These are phyloP conservation scores for Dioscorea alata DNA, from an alignment of 106 monocot species.

Conservation along the genomic window DNA sequence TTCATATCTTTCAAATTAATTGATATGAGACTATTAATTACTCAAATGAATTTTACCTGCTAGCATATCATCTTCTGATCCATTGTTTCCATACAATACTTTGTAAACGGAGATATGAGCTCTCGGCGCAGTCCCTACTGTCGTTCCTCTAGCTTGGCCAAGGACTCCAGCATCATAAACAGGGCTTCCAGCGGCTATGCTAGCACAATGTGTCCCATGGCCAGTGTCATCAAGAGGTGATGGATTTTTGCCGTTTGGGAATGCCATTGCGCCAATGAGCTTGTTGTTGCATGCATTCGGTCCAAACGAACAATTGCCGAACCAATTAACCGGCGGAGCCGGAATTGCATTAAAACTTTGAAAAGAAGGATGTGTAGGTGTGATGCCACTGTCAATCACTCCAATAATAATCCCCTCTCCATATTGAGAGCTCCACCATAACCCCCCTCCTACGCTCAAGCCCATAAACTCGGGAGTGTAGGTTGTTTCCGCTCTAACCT, in stretches of 20 bases:
- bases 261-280: neutral
- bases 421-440: neutral
- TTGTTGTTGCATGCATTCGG: neutral
- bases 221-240: neutral
- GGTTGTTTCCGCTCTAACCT: neutral
- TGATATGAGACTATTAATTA: neutral
- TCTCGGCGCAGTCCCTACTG: neutral
- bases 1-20: neutral
- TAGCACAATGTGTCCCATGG: neutral
- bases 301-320: neutral
- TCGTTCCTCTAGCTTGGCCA: neutral
- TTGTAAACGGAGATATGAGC: neutral
- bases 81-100: neutral
- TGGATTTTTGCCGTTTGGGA: neutral
- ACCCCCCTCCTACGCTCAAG: neutral
- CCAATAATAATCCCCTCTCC: neutral
- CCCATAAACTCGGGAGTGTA: neutral
- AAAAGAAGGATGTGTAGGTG: neutral
- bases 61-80: no score
- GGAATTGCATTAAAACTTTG: neutral
- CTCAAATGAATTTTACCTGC: no score
- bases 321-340: neutral
- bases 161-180: neutral
- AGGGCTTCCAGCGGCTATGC: neutral
- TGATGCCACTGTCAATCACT: neutral